Conservation (phyloP, 495 filamentous ascomycete species). For the Podospora appendiculata region DNA sequence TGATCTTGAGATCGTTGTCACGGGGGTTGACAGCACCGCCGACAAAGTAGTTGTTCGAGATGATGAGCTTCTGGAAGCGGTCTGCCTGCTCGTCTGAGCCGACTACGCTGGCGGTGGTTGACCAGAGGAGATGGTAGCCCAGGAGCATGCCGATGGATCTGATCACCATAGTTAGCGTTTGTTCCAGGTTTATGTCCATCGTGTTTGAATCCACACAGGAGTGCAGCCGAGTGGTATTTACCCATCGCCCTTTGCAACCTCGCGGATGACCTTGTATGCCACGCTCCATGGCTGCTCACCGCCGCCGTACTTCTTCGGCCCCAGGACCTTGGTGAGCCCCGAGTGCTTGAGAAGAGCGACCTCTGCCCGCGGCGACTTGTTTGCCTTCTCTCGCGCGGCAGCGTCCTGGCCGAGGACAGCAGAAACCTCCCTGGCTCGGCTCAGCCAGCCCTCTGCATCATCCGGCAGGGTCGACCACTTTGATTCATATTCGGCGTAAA, state of each 20-base stretch:
- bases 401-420: conserved; percentile 46
- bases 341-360: conserved; percentile 49
- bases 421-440: conserved; percentile 44
- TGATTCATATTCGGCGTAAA: conserved; percentile 41
- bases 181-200: background rate
- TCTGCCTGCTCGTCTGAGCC: conserved; percentile 48
- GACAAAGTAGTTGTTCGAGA: conserved; percentile 52
- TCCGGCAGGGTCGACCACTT: conserved; percentile 40
- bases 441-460: conserved; percentile 39
- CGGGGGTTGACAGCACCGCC: conserved; percentile 56
- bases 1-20: conserved; percentile 49
- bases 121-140: conserved; percentile 57
- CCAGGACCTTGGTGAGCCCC: conserved; percentile 47
- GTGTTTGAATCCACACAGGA: background rate
- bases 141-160: conserved; percentile 50
- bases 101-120: conserved; percentile 46
- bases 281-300: conserved; percentile 50
- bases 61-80: conserved; percentile 43
- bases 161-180: conserved; percentile 4
- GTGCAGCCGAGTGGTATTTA: conserved; percentile 5
- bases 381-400: conserved; percentile 43
- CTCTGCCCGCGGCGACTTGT: conserved; percentile 49
- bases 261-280: conserved; percentile 49
- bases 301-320: conserved; percentile 47
- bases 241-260: conserved; percentile 53